Evolutionary conservation across 768 basidiomycete species (phyloP).

Genomic region (Pleurotus salmoneostramineus): DNA sequence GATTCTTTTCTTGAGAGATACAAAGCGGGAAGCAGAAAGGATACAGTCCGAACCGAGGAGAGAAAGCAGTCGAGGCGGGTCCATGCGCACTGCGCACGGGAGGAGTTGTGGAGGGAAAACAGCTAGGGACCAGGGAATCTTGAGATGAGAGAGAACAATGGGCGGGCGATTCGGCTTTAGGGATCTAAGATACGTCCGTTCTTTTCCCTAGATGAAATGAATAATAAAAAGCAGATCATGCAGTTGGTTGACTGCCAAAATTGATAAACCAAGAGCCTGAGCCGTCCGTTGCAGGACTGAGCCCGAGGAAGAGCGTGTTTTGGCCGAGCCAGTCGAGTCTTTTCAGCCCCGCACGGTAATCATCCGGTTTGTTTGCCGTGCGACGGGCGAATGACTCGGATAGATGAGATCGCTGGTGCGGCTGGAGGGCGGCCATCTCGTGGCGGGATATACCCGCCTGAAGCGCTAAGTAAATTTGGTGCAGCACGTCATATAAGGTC

Average conservation of each 20-base stretch:
- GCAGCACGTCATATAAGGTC: conserved; percentile 14
- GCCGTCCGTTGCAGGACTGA: conserved; percentile 14
- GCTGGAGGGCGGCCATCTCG: conserved; percentile 11
- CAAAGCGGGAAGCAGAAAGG: background rate
- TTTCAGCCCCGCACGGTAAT: conserved; percentile 12
- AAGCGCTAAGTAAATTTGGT: conserved; percentile 10
- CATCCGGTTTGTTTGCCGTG: conserved; percentile 5
- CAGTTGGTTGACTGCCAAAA: conserved; percentile 2
- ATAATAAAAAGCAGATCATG: background rate
- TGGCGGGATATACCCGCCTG: conserved; percentile 10
- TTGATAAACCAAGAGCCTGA: conserved; percentile 11
- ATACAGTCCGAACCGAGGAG: background rate
- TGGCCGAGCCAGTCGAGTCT: conserved; percentile 13
- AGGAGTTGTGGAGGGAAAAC: no score
- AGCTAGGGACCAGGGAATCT: no score
- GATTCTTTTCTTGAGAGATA: no score
- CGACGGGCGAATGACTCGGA: conserved; percentile 11
- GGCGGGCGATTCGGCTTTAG: background rate
- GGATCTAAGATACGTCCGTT: background rate
- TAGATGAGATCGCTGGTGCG: conserved; percentile 4
- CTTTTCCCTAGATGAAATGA: background rate
- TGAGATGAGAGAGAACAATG: background rate
- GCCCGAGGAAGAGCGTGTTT: conserved; percentile 12
- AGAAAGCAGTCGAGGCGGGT: background rate
- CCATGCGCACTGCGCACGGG: no score